Base-by-base conservation (phyloP, 768 basidiomycete species). In the Suillus spraguei region DNA sequence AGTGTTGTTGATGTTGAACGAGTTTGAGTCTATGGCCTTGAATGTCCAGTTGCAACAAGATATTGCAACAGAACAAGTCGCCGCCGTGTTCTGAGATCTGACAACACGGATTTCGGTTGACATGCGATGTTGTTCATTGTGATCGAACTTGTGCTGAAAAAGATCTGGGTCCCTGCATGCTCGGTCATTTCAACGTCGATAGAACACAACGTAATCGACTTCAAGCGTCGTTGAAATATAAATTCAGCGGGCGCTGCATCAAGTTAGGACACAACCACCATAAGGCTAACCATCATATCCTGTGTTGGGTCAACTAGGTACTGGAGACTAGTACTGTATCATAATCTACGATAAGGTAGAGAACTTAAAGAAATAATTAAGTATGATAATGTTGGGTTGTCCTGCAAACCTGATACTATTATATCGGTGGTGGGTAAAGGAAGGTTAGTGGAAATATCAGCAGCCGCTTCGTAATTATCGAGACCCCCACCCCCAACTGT, bases 371-470 rank as follows among this genome's bases (percentile, higher is more conserved):
- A 2, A 28, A 28, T 28, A 28, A 4, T 28, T 28, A 28, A 28
- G 4, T 28, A 28, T 28, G 2, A 28, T 28, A 28, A 28, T 28
- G 4, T 28, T 28, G 28, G 28, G 28, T 4, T 7, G 24, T 49
- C 49, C 20, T 36, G n/a, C 8, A 36, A 49, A 22, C n/a, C 22
- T 3, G 6, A 36, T 14, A 38, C 20, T 22, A 36, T 8, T 17
- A 17, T 32, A 9, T 9, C 2, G 14, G 22, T 16, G 8, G 14
- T 38, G 72, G 65, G 33, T 70, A 33, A 17, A 72, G 47, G n/a
- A 55, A 1, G 3, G 67, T n/a, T n/a, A n/a, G n/a, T 33, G 2
- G 67, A 65, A 38, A 72, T 65, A 52, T 67, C 72, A 3, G 42
- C 46, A 14, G 72, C 72, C 24, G 69, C 42, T 39, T 65, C 39